Evolutionary conservation across 352 stramenopile genomes (phyloP).

Genomic region (Globisporangium acanthophoron): DNA sequence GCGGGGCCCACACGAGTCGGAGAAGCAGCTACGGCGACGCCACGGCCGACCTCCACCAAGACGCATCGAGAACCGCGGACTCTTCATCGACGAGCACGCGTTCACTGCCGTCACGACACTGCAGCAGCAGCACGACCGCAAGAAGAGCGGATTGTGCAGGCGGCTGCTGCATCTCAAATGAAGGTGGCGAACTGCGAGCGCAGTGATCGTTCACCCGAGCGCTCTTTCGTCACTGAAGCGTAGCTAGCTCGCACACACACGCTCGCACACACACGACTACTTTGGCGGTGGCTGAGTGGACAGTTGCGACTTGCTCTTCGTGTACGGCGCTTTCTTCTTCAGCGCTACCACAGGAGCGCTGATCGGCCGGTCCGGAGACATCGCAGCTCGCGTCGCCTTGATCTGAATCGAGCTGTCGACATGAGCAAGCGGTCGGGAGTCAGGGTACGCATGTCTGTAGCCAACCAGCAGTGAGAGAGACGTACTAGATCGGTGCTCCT

Average conservation of each 20-base stretch:
- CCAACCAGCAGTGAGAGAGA: background rate
- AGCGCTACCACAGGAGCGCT: conserved; percentile 37
- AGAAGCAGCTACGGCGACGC: conserved; percentile 28
- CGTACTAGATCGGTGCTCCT: conserved; percentile 12
- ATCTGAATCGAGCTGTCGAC: conserved; percentile 30
- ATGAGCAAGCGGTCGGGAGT: background rate
- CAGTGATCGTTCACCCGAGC: background rate
- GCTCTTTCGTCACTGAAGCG: background rate
- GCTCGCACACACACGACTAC: background rate
- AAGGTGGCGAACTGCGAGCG: background rate
- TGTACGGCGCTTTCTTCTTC: conserved; percentile 36
- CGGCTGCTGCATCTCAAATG: conserved; percentile 34
- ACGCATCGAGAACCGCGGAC: conserved; percentile 23
- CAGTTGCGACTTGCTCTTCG: conserved; percentile 13
- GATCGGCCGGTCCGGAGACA: conserved; percentile 39
- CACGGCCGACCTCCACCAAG: conserved; percentile 34
- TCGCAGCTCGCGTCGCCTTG: conserved; percentile 25
- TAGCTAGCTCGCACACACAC: no score
- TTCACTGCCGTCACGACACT: conserved; percentile 18
- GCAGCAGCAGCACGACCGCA: conserved; percentile 28
- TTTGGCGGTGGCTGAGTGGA: conserved; percentile 1
- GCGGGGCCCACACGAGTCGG: conserved; percentile 4
- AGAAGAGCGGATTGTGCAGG: conserved; percentile 30
- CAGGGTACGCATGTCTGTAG: background rate
- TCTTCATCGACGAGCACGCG: conserved; percentile 31